Conservation (phyloP, 148 eudicot species). For the Drosera capensis region DNA sequence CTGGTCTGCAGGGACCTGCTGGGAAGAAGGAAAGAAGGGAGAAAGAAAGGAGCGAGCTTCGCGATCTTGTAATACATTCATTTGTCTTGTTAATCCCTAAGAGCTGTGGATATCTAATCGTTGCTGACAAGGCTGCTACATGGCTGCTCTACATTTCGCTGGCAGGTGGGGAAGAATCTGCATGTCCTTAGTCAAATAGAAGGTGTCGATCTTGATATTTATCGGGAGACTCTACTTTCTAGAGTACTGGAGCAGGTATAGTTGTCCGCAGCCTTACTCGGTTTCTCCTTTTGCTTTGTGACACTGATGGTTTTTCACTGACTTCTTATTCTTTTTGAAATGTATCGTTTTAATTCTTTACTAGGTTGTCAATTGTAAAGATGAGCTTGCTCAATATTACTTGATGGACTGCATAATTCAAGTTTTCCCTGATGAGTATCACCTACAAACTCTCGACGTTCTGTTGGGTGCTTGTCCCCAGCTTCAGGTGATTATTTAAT, state of each 20-base stretch:
- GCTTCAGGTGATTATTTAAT: conserved; percentile 68
- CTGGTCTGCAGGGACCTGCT: conserved; percentile 98
- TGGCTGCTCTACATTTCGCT: conserved; percentile 18
- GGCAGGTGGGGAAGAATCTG: conserved; percentile 93
- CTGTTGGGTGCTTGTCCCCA: conserved; percentile 87
- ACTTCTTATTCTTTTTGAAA: too few species aligned
- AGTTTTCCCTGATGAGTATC: conserved; percentile 98
- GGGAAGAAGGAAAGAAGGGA: conserved; percentile 91
- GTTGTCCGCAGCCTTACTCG: conserved; percentile 3
- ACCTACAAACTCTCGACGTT: conserved; percentile 89
- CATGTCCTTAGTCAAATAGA: conserved; percentile 98
- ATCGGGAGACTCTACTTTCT: conserved; percentile 86
- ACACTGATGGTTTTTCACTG: not conserved
- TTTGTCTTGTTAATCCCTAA: conserved; percentile 20
- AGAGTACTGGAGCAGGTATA: conserved; percentile 89
- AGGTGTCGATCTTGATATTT: conserved; percentile 95
- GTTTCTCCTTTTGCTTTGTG: conserved; percentile 1
- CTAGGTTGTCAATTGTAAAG: conserved; percentile 98
- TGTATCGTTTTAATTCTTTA: too few species aligned
- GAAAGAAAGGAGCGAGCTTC: conserved; percentile 95
- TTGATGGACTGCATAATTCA: conserved; percentile 98
- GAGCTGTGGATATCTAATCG: conserved; percentile 12
- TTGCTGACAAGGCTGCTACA: conserved; percentile 23
- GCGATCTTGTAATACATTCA: conserved; percentile 75
- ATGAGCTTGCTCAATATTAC: conserved; percentile 89